Conservation (phyloP, 78 protist genomes). For the Dictyostelium discoideum region DNA sequence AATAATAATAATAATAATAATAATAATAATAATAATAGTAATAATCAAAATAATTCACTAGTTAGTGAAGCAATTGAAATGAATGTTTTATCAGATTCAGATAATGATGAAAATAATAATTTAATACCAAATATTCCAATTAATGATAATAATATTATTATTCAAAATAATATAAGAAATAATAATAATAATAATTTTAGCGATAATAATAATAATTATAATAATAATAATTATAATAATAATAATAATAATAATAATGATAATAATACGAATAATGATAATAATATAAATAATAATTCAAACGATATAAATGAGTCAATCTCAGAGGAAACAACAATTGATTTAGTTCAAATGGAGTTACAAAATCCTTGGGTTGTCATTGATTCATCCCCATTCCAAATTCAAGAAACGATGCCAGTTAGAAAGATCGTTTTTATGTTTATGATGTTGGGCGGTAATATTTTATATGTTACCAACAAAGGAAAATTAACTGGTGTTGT, state of each 20-base stretch:
- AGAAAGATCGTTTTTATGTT: slow-evolving; percentile 68
- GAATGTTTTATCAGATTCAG: not conserved
- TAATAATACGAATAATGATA: not conserved
- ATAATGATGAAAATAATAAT: not conserved
- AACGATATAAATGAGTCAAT: not conserved
- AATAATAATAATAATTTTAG: not conserved
- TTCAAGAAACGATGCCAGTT: slow-evolving; percentile 56
- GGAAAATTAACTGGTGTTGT: slow-evolving; percentile 53
- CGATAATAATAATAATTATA: not conserved
- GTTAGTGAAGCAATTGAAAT: not conserved
- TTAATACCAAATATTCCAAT: slow-evolving; percentile 10
- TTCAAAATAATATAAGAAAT: not conserved
- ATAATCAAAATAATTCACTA: not conserved
- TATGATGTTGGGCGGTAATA: slow-evolving; percentile 69
- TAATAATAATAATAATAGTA: not conserved
- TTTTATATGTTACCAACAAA: slow-evolving; percentile 3
- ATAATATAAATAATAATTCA: not conserved
- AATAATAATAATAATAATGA: not conserved
- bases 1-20: not conserved
- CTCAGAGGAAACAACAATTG: slow-evolving; percentile 12
- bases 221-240: not conserved
- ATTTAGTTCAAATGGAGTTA: slow-evolving; percentile 66
- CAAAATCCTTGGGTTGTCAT: slow-evolving; percentile 76
- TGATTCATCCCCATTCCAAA: slow-evolving; percentile 42
- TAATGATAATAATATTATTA: not conserved